Evolutionary conservation across 1,284 basidiomycete genomes (phyloP).

Genomic region (Rhodotorula sp.): DNA sequence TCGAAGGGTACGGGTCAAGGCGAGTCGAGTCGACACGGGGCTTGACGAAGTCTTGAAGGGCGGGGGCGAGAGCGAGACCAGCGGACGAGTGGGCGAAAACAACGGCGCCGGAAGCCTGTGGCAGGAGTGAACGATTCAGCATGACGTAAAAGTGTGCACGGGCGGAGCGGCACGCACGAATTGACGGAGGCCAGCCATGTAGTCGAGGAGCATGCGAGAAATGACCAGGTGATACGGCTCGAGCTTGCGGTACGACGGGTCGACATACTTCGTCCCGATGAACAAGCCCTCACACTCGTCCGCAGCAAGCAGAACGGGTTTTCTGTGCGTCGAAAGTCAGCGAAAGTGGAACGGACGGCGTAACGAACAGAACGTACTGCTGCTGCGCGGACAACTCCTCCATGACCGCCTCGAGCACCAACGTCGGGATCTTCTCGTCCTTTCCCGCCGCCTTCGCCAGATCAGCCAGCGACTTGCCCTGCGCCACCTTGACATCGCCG

Average conservation of each 20-base stretch:
- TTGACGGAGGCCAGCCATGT: constrained; percentile 62
- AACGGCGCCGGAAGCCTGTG: constrained; percentile 43
- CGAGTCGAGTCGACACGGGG: constrained; percentile 30
- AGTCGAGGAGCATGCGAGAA: constrained; percentile 74
- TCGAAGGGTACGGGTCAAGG: constrained; percentile 36
- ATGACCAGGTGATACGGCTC: constrained; percentile 77
- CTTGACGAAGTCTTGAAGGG: constrained; percentile 39
- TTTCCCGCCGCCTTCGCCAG: constrained; percentile 60
- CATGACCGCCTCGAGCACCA: constrained; percentile 65
- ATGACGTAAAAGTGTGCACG: neutral
- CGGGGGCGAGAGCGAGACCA: constrained; percentile 29
- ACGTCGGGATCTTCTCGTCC: constrained; percentile 58
- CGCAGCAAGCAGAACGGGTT: constrained; percentile 72
- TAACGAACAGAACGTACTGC: constrained; percentile 52
- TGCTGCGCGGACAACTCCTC: constrained; percentile 66
- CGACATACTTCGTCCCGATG: constrained; percentile 67
- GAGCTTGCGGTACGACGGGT: constrained; percentile 70
- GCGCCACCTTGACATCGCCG: constrained; percentile 59
- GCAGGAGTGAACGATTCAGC: neutral
- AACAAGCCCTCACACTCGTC: constrained; percentile 86
- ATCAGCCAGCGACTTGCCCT: constrained; percentile 58
- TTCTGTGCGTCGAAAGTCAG: constrained; percentile 43
- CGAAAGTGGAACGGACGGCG: neutral
- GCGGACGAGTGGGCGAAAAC: constrained; percentile 46
- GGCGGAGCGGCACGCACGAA: constrained; percentile 58